Percentiles rank a stretch among this genome's conserved stretches.
Conservation (phyloP, 208 protist species). For the Crithidia mellificae region DNA sequence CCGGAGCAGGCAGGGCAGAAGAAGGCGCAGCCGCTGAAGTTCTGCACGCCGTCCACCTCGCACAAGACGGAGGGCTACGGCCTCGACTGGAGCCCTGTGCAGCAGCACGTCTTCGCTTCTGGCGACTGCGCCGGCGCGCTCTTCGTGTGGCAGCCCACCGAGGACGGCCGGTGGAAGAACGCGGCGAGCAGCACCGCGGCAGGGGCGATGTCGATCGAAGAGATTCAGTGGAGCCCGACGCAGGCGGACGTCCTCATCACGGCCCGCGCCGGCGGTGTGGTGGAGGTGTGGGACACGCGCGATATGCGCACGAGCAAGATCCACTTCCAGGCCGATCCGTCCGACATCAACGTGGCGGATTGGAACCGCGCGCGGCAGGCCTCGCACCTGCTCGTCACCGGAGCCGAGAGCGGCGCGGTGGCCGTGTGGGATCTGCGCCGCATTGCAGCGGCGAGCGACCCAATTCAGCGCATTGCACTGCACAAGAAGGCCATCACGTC, state of each 20-base stretch:
- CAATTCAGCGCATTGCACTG: constrained; percentile 91
- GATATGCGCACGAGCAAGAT: constrained; percentile 80
- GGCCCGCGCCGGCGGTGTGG: constrained; percentile 72
- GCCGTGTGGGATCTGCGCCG: constrained; percentile 97
- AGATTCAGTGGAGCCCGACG: constrained; percentile 96
- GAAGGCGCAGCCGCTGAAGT: constrained; percentile 49
- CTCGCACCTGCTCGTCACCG: constrained; percentile 96
- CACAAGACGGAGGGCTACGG: constrained; percentile 96
- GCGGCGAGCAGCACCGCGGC: constrained; percentile 60
- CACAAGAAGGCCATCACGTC: constrained; percentile 95
- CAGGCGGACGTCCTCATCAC: constrained; percentile 91
- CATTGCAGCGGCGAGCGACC: constrained; percentile 52
- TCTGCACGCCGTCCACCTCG: constrained; percentile 75
- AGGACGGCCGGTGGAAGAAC: constrained; percentile 76
- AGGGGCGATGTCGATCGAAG: constrained; percentile 90
- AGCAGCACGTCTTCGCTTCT: constrained; percentile 71
- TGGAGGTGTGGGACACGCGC: constrained; percentile 93
- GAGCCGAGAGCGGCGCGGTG: constrained; percentile 96
- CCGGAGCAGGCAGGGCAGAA: constrained; percentile 10
- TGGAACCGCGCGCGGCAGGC: constrained; percentile 93
- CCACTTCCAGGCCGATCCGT: constrained; percentile 74
- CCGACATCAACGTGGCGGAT: constrained; percentile 98
- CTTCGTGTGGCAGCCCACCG: constrained; percentile 84
- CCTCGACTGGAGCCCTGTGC: constrained; percentile 95
- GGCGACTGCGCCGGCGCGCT: constrained; percentile 94